Conservation (phyloP, 805 yeast species). For the Spathaspora boniae region DNA sequence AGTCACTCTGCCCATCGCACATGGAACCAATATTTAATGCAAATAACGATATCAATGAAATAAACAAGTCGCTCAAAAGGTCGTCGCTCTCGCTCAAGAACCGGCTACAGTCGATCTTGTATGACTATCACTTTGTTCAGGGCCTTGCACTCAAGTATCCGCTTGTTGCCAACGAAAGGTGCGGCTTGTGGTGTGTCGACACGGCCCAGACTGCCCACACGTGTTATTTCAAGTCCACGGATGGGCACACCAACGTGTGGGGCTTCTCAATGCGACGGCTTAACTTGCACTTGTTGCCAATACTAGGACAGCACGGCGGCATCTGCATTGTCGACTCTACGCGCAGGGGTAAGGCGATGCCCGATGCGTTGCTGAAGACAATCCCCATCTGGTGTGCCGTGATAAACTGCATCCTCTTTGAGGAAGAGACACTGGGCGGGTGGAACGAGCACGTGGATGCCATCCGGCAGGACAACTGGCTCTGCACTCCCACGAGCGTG, state of each 20-base stretch:
- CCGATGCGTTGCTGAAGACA: conserved; percentile 84
- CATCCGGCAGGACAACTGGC: conserved; percentile 11
- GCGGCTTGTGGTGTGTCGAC: conserved; percentile 82
- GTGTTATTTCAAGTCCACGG: conserved; percentile 84
- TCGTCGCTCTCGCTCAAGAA: conserved; percentile 52
- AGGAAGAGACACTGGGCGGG: conserved; percentile 13
- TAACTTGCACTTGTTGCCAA: conserved; percentile 65
- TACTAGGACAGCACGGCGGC: conserved; percentile 43
- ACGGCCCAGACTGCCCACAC: conserved; percentile 41
- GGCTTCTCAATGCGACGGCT: conserved; percentile 68
- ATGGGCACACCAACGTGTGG: conserved; percentile 86
- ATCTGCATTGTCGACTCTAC: conserved; percentile 77
- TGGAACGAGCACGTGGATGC: conserved; percentile 5
- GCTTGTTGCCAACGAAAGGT: conserved; percentile 71
- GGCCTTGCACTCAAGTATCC: conserved; percentile 29
- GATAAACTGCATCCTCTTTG: conserved; percentile 52
- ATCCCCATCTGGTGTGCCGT: conserved; percentile 92
- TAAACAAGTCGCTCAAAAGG: conserved; percentile 44
- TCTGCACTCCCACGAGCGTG: conserved; percentile 19
- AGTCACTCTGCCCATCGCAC: not conserved
- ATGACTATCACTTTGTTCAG: conserved; percentile 54
- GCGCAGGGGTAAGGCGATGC: conserved; percentile 76
- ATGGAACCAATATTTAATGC: conserved; percentile 9
- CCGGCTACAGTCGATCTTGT: conserved; percentile 67
- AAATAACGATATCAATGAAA: conserved; percentile 16